phyloP scores from a whole-genome alignment of 441 rosid species.

The Brassica hybrid region DNA sequence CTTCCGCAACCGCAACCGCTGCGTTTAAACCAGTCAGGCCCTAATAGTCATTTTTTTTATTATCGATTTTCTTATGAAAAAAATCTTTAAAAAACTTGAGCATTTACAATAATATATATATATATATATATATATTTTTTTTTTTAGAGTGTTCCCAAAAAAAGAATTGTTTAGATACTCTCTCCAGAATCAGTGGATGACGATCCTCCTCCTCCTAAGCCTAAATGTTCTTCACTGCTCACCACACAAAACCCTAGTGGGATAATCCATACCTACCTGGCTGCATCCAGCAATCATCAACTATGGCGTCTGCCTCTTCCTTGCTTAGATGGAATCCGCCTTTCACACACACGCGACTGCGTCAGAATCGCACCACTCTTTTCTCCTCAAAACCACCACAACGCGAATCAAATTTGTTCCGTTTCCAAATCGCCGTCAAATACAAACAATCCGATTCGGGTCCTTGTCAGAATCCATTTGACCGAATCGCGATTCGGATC shows the following conservation, averaged over 20 bases:
- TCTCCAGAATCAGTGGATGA: no score
- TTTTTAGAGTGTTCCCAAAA: no score
- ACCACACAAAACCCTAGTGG: constrained; percentile 27
- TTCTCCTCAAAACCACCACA: constrained; percentile 34
- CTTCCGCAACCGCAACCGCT: no score
- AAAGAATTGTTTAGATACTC: no score
- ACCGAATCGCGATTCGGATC: constrained; percentile 38
- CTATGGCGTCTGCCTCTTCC: constrained; percentile 48
- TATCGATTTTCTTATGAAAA: no score
- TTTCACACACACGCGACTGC: constrained; percentile 22
- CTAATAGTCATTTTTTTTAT: no score
- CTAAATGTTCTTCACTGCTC: not conserved
- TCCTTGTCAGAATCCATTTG: constrained; percentile 42
- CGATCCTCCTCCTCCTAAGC: no score
- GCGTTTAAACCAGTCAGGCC: no score
- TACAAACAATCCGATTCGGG: constrained; percentile 19
- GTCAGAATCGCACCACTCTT: constrained; percentile 19
- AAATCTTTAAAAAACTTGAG: no score
- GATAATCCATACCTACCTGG: not conserved
- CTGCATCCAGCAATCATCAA: not conserved
- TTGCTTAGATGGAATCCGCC: constrained; percentile 51
- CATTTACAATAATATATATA: no score
- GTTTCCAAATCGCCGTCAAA: constrained; percentile 14
- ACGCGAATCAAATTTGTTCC: constrained; percentile 31
- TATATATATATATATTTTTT: no score